phyloP scores from a whole-genome alignment of 2,329 filamentous ascomycete genomes.

The Clonostachys sp. region DNA sequence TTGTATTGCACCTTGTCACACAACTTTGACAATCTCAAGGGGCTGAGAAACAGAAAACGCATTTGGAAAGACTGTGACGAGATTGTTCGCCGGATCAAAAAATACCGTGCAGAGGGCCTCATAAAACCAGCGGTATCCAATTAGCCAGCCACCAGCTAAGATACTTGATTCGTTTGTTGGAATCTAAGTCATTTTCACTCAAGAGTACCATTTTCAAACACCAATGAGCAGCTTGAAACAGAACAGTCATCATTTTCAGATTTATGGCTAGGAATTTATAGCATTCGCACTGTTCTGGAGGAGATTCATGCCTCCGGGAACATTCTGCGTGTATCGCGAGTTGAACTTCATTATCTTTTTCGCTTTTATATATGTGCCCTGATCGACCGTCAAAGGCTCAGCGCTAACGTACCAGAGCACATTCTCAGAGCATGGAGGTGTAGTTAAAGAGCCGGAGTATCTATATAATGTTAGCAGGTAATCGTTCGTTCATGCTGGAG shows the following conservation, averaged over 20 bases:
- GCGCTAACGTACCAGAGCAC: slow-evolving; percentile 43
- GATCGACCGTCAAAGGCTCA: slow-evolving; percentile 35
- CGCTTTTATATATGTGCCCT: slow-evolving; percentile 39
- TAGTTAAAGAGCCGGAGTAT: slow-evolving; percentile 50
- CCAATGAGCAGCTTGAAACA: too few relatives aligned
- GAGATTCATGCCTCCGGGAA: slow-evolving; percentile 35
- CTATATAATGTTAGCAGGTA: too few relatives aligned
- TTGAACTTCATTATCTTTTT: slow-evolving; percentile 51
- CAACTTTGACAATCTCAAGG: neutral
- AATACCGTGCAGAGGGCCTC: neutral
- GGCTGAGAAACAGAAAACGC: neutral
- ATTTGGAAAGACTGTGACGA: neutral
- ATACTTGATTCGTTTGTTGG: too few relatives aligned
- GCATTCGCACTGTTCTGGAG: slow-evolving; percentile 13
- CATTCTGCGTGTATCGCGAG: slow-evolving; percentile 43
- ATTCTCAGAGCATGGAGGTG: slow-evolving; percentile 52
- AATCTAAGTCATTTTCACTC: too few relatives aligned
- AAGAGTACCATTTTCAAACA: too few relatives aligned
- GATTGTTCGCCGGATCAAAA: neutral
- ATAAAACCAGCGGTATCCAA: neutral
- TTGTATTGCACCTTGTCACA: neutral
- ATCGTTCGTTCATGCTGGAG: slow-evolving; percentile 12
- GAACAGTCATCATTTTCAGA: too few relatives aligned
- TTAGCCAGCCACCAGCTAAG: too few relatives aligned
- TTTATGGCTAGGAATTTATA: neutral